A percentile compares a stretch with the other conserved stretches of the same genome.
Conservation (phyloP, 192 early-diverging fungal species). For the Irineochytrium annulatum region DNA sequence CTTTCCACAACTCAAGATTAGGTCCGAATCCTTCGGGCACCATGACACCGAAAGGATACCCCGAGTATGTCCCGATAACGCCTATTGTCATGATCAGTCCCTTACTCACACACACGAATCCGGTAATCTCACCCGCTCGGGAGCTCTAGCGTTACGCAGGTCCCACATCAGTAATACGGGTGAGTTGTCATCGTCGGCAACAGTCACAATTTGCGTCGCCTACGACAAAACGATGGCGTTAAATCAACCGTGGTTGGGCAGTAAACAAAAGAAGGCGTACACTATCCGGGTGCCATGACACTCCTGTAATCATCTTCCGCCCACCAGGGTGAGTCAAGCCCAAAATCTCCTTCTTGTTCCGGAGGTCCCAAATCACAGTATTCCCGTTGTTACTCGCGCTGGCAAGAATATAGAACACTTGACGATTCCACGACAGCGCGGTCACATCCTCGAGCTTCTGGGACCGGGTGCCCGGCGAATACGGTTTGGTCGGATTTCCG, state of each 20-base stretch:
- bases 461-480: conserved; percentile 80
- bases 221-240: conserved; percentile 37
- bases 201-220: conserved; percentile 90
- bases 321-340: conserved; percentile 61
- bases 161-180: conserved; percentile 93
- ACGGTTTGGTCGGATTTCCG: conserved; percentile 71
- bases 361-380: conserved; percentile 95
- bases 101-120: too few species aligned
- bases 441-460: conserved; percentile 85
- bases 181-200: conserved; percentile 86
- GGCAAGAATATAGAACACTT: conserved; percentile 89
- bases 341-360: conserved; percentile 80
- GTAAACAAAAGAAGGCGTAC: conserved; percentile 16
- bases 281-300: conserved; percentile 88
- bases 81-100: conserved; percentile 23
- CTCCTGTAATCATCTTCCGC: conserved; percentile 71
- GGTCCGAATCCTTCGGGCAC: conserved; percentile 90
- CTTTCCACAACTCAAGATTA: conserved; percentile 91
- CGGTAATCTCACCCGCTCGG: conserved; percentile 67
- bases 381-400: conserved; percentile 86
- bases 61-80: conserved; percentile 80
- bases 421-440: conserved; percentile 85
- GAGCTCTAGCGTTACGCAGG: conserved; percentile 89
- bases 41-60: conserved; percentile 90
- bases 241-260: not conserved